Evolutionary conservation across 1,284 basidiomycete genomes (phyloP).

Genomic region (Trichosporon sp.): DNA sequence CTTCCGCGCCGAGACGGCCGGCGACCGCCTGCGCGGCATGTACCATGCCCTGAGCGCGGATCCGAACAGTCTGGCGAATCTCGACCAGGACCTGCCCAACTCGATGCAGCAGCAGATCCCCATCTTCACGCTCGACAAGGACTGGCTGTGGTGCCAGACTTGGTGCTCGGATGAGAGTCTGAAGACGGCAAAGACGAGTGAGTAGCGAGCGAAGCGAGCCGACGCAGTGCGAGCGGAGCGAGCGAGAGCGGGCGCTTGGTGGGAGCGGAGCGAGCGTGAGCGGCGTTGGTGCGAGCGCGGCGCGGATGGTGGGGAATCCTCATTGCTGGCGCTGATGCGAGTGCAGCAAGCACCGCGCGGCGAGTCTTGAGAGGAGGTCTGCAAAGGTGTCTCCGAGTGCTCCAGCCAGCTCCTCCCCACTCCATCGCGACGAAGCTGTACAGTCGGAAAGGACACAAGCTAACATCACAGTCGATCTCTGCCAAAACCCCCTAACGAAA

Average conservation of each 20-base stretch:
- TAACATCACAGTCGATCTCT: conserved; percentile 72
- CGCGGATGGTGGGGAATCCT: no score
- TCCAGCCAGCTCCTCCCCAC: no score
- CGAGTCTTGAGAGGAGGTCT: no score
- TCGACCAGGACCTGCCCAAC: conserved; percentile 96
- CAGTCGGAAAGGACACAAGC: no score
- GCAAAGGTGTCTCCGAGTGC: no score
- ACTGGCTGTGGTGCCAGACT: conserved; percentile 78
- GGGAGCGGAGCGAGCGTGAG: no score
- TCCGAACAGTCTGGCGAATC: conserved; percentile 84
- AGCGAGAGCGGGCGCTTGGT: no score
- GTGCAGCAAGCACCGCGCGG: no score
- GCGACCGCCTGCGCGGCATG: conserved; percentile 78
- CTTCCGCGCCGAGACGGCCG: conserved; percentile 66
- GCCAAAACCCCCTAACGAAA: conserved; percentile 92
- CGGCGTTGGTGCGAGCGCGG: no score
- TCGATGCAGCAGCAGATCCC: conserved; percentile 81
- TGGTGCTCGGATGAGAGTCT: conserved; percentile 52
- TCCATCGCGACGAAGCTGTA: no score
- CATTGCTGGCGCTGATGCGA: no score
- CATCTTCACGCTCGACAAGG: conserved; percentile 78
- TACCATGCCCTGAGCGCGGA: conserved; percentile 92
- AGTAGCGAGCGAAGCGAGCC: neutral
- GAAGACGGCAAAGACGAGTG: conserved; percentile 52
- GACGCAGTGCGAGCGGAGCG: neutral